phyloP scores from a whole-genome alignment of 2,329 filamentous ascomycete genomes.

The Fusarium lateritium region DNA sequence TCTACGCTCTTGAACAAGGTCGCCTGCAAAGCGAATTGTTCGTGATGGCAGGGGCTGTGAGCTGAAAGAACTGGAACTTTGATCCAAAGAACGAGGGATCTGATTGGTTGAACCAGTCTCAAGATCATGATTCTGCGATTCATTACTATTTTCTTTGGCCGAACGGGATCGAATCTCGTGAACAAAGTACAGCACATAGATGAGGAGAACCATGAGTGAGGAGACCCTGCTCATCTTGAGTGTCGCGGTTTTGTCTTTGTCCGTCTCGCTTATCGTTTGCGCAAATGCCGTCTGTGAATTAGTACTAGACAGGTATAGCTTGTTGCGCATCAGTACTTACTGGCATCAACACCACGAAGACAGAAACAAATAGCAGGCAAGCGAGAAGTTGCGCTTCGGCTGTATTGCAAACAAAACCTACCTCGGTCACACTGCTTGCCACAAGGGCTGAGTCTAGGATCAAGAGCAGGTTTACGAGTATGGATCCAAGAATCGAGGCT shows the following conservation, averaged over 20 bases:
- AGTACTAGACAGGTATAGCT: neutral
- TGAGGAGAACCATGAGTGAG: conserved; percentile 79
- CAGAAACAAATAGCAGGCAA: conserved; percentile 55
- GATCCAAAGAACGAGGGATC: neutral
- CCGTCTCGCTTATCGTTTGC: conserved; percentile 66
- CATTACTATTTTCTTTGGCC: conserved; percentile 78
- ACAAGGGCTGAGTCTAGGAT: conserved; percentile 83
- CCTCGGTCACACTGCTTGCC: conserved; percentile 75
- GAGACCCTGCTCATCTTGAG: conserved; percentile 83
- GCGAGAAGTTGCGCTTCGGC: conserved; percentile 54
- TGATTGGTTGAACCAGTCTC: conserved; percentile 27
- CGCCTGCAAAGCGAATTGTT: conserved; percentile 52
- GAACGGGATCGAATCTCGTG: conserved; percentile 79
- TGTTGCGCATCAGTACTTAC: conserved; percentile 38
- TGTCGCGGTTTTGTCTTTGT: conserved; percentile 70
- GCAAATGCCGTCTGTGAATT: conserved; percentile 57
- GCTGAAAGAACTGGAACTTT: neutral
- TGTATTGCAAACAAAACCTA: conserved; percentile 67
- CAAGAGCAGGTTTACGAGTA: conserved; percentile 80
- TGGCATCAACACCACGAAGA: conserved; percentile 56
- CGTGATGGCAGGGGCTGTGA: conserved; percentile 21
- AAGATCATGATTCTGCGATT: conserved; percentile 71
- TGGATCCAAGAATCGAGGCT: conserved; percentile 81
- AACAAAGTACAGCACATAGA: conserved; percentile 81
- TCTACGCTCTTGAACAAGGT: conserved; percentile 9